These are phyloP conservation scores for Chrysoporthe cubensis DNA, from an alignment of 2,329 filamentous ascomycete species.

Conservation along the genomic window DNA sequence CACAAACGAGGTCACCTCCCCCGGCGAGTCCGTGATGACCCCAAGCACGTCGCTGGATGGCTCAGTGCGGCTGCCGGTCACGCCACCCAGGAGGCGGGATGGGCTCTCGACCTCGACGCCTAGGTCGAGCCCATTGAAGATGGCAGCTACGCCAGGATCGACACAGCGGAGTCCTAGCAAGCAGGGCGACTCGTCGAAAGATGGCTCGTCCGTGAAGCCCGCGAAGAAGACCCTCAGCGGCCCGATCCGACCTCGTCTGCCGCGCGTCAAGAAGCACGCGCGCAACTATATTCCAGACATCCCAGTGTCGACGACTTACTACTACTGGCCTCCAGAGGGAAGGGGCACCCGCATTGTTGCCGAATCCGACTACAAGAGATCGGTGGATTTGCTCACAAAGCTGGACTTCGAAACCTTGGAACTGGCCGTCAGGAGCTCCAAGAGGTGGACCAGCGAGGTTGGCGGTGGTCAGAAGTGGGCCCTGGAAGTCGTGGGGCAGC, in stretches of 20 bases:
- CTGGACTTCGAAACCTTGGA: slow-evolving; percentile 72
- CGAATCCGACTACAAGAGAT: slow-evolving; percentile 67
- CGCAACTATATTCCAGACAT: slow-evolving; percentile 54
- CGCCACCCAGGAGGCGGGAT: slow-evolving; percentile 38
- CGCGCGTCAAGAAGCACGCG: slow-evolving; percentile 64
- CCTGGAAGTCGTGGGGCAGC: slow-evolving; percentile 49
- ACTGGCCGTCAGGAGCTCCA: slow-evolving; percentile 66
- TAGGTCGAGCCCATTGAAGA: slow-evolving; percentile 34
- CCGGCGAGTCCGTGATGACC: slow-evolving; percentile 32
- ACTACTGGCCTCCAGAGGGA: slow-evolving; percentile 65
- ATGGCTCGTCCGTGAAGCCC: slow-evolving; percentile 41
- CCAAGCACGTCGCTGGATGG: slow-evolving; percentile 37
- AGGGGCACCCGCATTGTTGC: slow-evolving; percentile 67
- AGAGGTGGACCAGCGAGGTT: slow-evolving; percentile 72
- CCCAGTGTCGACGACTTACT: slow-evolving; percentile 62
- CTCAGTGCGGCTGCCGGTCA: slow-evolving; percentile 33
- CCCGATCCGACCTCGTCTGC: slow-evolving; percentile 64
- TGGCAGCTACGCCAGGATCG: slow-evolving; percentile 36
- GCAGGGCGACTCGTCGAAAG: slow-evolving; percentile 27
- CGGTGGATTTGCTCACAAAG: slow-evolving; percentile 70
- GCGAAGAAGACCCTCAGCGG: slow-evolving; percentile 58
- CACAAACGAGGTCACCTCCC: slow-evolving; percentile 21
- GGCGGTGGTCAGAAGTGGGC: slow-evolving; percentile 59
- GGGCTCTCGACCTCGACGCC: slow-evolving; percentile 31
- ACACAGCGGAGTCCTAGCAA: slow-evolving; percentile 38